These are phyloP conservation scores for Kodamaea jinghongensis DNA, from an alignment of 805 yeast genomes.

Conservation along the genomic window DNA sequence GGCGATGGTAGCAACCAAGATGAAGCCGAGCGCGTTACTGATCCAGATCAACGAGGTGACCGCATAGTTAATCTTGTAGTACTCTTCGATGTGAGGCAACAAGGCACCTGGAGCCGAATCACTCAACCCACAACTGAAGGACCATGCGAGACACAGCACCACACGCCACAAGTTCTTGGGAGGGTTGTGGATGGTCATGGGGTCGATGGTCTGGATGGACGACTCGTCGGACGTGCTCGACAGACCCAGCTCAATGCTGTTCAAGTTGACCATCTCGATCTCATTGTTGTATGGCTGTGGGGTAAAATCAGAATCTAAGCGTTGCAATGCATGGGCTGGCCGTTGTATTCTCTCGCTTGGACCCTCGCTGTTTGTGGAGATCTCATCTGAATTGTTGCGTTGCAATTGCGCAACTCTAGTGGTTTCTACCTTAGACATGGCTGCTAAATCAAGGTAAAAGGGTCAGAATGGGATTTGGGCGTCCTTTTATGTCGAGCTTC, in stretches of 20 bases:
- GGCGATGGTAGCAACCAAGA: conserved; percentile 48
- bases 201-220: neutral
- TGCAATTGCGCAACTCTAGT: no score
- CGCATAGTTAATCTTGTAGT: conserved; percentile 48
- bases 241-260: neutral
- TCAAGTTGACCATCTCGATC: conserved; percentile 2
- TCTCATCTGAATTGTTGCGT: no score
- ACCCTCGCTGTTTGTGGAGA: no score
- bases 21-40: conserved; percentile 55
- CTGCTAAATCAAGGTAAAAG: no score
- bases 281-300: neutral
- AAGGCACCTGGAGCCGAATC: conserved; percentile 64
- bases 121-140: conserved; percentile 41
- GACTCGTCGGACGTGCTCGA: neutral
- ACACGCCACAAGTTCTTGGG: conserved; percentile 44
- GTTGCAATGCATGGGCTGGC: neutral
- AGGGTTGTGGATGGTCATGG: conserved; percentile 43
- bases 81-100: conserved; percentile 51
- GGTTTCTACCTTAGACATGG: no score
- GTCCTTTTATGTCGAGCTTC: no score
- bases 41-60: conserved; percentile 60
- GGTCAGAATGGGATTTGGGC: no score
- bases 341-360: no score
- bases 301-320: neutral
- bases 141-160: conserved; percentile 39